Percentiles rank a stretch among this genome's conserved stretches.
phyloP scores from a whole-genome alignment of 768 basidiomycete species.

The Mycena rebaudengoi region DNA sequence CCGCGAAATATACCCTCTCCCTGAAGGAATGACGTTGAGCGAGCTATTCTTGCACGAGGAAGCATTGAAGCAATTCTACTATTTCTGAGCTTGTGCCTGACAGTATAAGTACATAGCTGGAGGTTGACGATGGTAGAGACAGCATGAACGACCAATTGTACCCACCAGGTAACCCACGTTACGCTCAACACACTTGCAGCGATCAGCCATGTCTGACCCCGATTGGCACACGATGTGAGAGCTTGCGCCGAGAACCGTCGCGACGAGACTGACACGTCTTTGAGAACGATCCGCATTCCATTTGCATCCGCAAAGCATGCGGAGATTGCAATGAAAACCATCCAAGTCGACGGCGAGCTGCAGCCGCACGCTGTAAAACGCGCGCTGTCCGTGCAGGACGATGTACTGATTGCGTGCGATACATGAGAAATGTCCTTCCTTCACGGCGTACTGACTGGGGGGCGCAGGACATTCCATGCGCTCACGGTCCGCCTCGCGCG shows the following conservation, averaged over 20 bases:
- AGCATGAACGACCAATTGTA: no score
- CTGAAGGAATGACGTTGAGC: not conserved
- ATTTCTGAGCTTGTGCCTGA: no score
- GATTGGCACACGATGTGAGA: conserved; percentile 38
- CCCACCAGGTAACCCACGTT: no score
- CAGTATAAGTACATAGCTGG: no score
- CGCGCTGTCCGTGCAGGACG: conserved; percentile 69
- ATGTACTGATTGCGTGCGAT: conserved; percentile 80
- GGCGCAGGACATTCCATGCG: conserved; percentile 73
- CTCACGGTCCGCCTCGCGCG: conserved; percentile 88
- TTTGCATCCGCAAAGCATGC: conserved; percentile 82
- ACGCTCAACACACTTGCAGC: not conserved
- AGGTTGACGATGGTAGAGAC: no score
- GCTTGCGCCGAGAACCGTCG: not conserved
- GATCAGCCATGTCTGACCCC: conserved; percentile 21
- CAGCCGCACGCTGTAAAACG: conserved; percentile 84
- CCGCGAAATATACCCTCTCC: conserved; percentile 15
- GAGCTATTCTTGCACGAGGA: no score
- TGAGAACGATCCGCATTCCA: conserved; percentile 76
- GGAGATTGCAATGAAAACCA: conserved; percentile 79
- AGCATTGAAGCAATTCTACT: no score
- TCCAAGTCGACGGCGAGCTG: conserved; percentile 88
- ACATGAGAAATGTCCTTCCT: not conserved
- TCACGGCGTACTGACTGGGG: conserved; percentile 8
- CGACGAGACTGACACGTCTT: conserved; percentile 24